phyloP scores from a whole-genome alignment of 129 eudicot genomes.

The Flaveria sonorensis region DNA sequence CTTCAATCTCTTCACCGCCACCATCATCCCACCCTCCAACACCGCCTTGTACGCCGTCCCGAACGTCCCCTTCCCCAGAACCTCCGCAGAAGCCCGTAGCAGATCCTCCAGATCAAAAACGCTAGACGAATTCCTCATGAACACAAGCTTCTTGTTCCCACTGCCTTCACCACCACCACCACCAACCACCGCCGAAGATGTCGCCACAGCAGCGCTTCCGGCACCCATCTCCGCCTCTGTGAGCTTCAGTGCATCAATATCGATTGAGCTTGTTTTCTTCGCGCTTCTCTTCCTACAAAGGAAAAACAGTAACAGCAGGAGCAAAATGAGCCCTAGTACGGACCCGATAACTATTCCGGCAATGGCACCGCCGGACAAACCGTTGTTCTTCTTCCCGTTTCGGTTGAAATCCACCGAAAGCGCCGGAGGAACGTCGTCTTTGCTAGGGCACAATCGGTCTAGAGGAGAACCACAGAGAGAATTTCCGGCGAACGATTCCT shows the following conservation, averaged over 20 bases:
- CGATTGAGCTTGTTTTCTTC: conserved; percentile 54
- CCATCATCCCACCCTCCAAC: conserved; percentile 74
- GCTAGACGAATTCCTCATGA: conserved; percentile 52
- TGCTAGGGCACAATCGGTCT: conserved; percentile 26
- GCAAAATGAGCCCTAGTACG: conserved; percentile 52
- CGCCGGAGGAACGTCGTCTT: conserved; percentile 26
- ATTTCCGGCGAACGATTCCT: conserved; percentile 38
- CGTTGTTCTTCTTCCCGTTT: conserved; percentile 30
- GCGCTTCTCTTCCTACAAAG: conserved; percentile 56
- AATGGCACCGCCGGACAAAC: conserved; percentile 69
- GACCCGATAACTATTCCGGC: conserved; percentile 82
- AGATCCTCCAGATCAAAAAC: conserved; percentile 86
- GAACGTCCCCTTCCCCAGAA: conserved; percentile 83
- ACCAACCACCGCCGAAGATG: conserved; percentile 23
- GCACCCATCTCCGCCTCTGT: conserved; percentile 35
- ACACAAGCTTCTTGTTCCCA: conserved; percentile 63
- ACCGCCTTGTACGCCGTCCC: conserved; percentile 96
- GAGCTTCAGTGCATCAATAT: conserved; percentile 45
- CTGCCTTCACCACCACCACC: conserved; percentile 31
- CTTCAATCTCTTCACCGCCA: conserved; percentile 94
- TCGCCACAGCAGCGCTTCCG: conserved; percentile 17
- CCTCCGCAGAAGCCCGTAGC: conserved; percentile 95
- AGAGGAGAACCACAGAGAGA: conserved; percentile 44
- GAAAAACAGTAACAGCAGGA: conserved; percentile 46
- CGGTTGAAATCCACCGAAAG: conserved; percentile 16